Evolutionary conservation across 2,329 filamentous ascomycete species (phyloP), one percentile per base, ranked within the genome.

Genomic region (Thielaviopsis musarum): DNA sequence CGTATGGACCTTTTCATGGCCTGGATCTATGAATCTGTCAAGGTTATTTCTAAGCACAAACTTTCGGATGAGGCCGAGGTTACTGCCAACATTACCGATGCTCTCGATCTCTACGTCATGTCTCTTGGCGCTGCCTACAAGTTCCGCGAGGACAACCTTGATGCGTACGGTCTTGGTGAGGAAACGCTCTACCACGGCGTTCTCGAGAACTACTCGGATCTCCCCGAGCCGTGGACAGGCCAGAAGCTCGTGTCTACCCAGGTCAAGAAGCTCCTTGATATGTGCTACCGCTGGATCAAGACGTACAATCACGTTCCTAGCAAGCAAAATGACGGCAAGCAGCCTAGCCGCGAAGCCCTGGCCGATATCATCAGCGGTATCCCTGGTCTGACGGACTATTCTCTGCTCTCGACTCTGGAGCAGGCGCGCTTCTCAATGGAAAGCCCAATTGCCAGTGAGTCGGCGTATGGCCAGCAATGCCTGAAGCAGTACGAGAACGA

Each of bases 191-290:
- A 82, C 55, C 74, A 84, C 64, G 84, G 85, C 6, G 79, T 88
- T 24, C 70, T 88, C 10, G 72, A 74, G 1, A 73, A 77, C 17
- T 91, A 89, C 66, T 77, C 83, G 21, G 80, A 77, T 12, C 75
- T 96, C 9, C 81, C 85, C 0, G 83, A 88, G 62, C 87, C 91
- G 52, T 98, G 93, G 93, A 96, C 91, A 0, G 90, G 88, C 17
- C 82, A 79, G 64, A 70, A 73, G 52, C 81, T 77, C 63, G 74
- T 83, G 59, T 78, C 81, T 56, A 83, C 83, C 67, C 84, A 83
- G 62, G 66, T 76, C 13, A 80, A 81, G 66, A 79, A 81, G 19
- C 74, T 84, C 17, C 72, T 80, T 24, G 78, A 83, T 63, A 74
- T 85, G 19, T 76, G 75, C 48, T 73, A 77, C 26, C 74, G 77